Conservation (phyloP, 2,329 filamentous ascomycete species). For the Purpureocillium lavendulum region DNA sequence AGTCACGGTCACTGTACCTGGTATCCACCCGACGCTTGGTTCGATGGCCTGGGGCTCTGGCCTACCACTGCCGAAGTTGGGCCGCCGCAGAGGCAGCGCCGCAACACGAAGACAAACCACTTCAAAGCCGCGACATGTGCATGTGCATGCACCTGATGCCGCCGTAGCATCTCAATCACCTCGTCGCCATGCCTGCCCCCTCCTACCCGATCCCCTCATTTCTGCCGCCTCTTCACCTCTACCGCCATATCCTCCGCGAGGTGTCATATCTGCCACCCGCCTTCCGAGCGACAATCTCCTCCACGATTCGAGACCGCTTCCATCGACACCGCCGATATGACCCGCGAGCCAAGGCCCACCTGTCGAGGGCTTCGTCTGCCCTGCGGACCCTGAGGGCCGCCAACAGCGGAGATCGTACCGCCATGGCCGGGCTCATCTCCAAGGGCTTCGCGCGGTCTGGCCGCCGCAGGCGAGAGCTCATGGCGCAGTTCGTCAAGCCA, state of each 20-base stretch:
- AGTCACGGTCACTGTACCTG: too few relatives aligned
- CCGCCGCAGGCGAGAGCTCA: conserved; percentile 38
- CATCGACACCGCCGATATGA: conserved; percentile 26
- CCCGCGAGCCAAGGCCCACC: conserved; percentile 16
- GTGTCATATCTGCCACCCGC: conserved; percentile 48
- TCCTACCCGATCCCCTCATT: conserved; percentile 13
- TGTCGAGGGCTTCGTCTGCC: conserved; percentile 31
- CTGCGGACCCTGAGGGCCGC: conserved; percentile 44
- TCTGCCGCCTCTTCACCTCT: conserved; percentile 30
- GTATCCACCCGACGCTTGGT: too few relatives aligned
- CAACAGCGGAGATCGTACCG: conserved; percentile 37
- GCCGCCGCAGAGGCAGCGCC: too few relatives aligned
- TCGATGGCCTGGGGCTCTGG: too few relatives aligned
- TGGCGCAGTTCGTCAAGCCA: conserved; percentile 26
- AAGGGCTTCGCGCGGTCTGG: conserved; percentile 46
- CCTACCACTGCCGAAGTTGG: too few relatives aligned
- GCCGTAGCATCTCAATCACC: too few relatives aligned
- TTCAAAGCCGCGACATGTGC: too few relatives aligned
- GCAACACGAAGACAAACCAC: too few relatives aligned
- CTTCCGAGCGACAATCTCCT: conserved; percentile 34
- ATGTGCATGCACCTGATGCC: too few relatives aligned
- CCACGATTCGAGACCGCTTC: conserved; percentile 38
- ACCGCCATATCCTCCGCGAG: conserved; percentile 53
- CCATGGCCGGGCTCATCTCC: conserved; percentile 39
- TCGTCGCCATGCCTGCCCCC: conserved; percentile 19